phyloP scores from a whole-genome alignment of 179 eudicot genomes.

The Silene noctiflora region DNA sequence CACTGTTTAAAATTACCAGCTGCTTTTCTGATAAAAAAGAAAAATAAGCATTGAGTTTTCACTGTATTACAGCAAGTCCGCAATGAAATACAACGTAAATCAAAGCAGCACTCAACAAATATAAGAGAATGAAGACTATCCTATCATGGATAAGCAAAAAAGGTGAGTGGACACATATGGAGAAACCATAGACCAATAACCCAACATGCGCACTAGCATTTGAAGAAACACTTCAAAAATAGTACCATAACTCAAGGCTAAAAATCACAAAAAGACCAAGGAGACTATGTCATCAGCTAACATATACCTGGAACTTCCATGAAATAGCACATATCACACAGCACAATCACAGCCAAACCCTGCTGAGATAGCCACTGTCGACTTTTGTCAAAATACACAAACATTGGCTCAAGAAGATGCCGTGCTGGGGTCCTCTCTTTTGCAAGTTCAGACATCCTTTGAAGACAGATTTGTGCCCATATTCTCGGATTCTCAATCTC shows the following conservation, averaged over 20 bases:
- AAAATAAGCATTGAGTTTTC: neutral
- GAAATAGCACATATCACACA: constrained; percentile 79
- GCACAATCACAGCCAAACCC: constrained; percentile 65
- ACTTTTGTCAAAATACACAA: constrained; percentile 62
- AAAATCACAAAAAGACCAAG: neutral
- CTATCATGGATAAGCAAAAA: too few species aligned
- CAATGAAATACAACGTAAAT: too few species aligned
- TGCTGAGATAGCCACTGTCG: constrained; percentile 67
- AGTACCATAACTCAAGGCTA: neutral
- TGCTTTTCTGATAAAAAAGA: constrained; percentile 50
- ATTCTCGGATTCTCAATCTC: constrained; percentile 80
- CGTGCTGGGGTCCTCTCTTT: constrained; percentile 91
- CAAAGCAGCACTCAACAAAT: too few species aligned
- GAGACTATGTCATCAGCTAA: neutral
- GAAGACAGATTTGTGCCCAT: constrained; percentile 92
- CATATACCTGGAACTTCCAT: constrained; percentile 61
- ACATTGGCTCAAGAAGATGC: constrained; percentile 76
- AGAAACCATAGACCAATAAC: neutral
- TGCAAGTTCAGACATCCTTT: constrained; percentile 83
- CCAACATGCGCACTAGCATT: neutral
- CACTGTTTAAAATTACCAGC: constrained; percentile 59
- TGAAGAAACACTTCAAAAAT: neutral
- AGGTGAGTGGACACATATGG: neutral
- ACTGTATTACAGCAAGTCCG: neutral
- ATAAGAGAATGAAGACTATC: too few species aligned